These are phyloP conservation scores for Hypoxylon sp. DNA, from an alignment of 2,329 filamentous ascomycete species.

Conservation along the genomic window DNA sequence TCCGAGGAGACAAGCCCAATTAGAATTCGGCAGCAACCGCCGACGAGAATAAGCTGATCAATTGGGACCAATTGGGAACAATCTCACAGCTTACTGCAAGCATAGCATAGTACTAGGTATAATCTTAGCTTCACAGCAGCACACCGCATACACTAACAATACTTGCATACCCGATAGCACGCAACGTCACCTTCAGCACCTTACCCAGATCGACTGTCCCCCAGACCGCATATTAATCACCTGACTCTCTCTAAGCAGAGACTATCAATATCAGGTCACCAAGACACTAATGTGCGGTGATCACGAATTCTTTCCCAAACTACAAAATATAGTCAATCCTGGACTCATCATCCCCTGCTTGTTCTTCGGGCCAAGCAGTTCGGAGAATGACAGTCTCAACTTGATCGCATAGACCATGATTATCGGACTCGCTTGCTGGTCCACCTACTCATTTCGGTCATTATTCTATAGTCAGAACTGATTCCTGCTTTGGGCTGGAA, in stretches of 20 bases:
- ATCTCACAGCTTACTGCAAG: constrained; percentile 32
- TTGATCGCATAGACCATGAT: constrained; percentile 8
- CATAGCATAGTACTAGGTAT: too few relatives aligned
- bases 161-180: constrained; percentile 36
- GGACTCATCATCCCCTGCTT: constrained; percentile 13
- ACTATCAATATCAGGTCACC: constrained; percentile 28
- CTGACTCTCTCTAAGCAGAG: constrained; percentile 28
- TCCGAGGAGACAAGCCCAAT: constrained; percentile 48
- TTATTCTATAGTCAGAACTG: background rate
- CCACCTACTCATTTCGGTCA: constrained; percentile 6
- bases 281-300: constrained; percentile 41
- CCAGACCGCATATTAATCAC: constrained; percentile 26
- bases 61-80: constrained; percentile 28
- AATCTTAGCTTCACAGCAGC: constrained; percentile 4
- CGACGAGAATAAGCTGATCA: constrained; percentile 41
- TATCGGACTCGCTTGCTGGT: constrained; percentile 12
- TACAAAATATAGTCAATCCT: background rate
- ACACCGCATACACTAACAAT: constrained; percentile 14
- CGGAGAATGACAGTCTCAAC: constrained; percentile 1
- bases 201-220: constrained; percentile 25
- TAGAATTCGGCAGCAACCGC: constrained; percentile 42
- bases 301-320: constrained; percentile 6
- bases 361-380: background rate
- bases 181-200: constrained; percentile 9
- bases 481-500: background rate